phyloP scores from a whole-genome alignment of 75 land plant species.

The Cupressus sempervirens region DNA sequence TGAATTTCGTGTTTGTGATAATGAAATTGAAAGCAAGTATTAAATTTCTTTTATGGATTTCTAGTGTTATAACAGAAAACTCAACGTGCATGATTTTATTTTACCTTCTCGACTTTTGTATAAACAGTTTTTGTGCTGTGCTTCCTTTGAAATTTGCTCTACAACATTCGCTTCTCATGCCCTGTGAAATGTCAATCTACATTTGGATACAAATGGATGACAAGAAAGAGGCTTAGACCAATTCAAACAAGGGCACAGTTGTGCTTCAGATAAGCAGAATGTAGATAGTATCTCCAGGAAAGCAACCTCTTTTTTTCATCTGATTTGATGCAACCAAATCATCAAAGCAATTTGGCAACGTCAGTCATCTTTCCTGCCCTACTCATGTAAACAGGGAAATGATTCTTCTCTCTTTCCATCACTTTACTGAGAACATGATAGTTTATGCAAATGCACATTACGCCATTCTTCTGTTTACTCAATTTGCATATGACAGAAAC shows the following conservation, averaged over 20 bases:
- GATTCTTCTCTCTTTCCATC: too few relatives aligned
- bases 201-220: neutral
- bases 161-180: neutral
- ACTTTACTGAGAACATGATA: too few relatives aligned
- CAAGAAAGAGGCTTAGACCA: neutral
- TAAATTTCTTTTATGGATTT: neutral
- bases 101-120: neutral
- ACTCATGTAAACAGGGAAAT: neutral
- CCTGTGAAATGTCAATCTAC: too few relatives aligned
- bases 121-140: neutral
- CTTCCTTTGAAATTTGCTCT: neutral
- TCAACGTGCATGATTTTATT: neutral
- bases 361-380: too few relatives aligned
- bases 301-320: neutral
- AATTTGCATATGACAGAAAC: neutral
- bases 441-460: neutral
- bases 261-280: neutral
- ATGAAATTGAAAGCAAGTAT: too few relatives aligned
- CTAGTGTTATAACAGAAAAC: too few relatives aligned
- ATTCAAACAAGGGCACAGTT: neutral
- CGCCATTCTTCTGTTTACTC: neutral
- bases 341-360: neutral
- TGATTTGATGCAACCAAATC: neutral
- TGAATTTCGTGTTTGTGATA: neutral
- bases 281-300: neutral